Percentiles rank a stretch among this genome's conserved stretches.
These are phyloP conservation scores for Fusarium bulbicola DNA, from an alignment of 2,329 filamentous ascomycete genomes.

Conservation along the genomic window DNA sequence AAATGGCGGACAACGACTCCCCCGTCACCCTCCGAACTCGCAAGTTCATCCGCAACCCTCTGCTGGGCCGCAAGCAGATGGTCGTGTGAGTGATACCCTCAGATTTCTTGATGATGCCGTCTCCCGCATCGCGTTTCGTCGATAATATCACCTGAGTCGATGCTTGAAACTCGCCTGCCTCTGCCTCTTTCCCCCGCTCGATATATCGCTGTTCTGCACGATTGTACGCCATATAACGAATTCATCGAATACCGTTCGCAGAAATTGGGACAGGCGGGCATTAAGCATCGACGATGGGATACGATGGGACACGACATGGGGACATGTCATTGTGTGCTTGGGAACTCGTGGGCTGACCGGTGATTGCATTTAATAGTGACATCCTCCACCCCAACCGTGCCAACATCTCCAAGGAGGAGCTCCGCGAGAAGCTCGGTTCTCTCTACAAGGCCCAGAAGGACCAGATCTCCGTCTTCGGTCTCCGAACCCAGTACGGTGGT, in stretches of 20 bases:
- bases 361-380: constrained; percentile 70
- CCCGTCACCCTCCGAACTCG: constrained; percentile 92
- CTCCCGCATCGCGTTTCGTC: constrained; percentile 10
- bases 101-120: constrained; percentile 25
- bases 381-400: constrained; percentile 98
- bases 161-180: constrained; percentile 14
- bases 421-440: constrained; percentile 91
- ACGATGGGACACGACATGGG: background rate
- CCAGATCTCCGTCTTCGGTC: constrained; percentile 96
- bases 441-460: constrained; percentile 99
- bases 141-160: constrained; percentile 19
- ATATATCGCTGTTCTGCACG: constrained; percentile 5
- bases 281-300: constrained; percentile 8
- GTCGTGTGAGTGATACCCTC: constrained; percentile 82
- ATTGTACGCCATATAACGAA: constrained; percentile 17
- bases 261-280: constrained; percentile 19
- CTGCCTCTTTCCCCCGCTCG: background rate
- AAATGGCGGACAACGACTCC: constrained; percentile 85
- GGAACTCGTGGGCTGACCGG: constrained; percentile 39
- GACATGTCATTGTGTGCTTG: constrained; percentile 8
- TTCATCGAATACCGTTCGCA: background rate
- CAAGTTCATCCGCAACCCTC: constrained; percentile 99
- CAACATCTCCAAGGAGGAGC: constrained; percentile 99
- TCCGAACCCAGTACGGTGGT: constrained; percentile 98
- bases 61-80: constrained; percentile 99